A percentile compares a stretch with the other conserved stretches of the same genome.
Conservation (phyloP, 129 eudicot genomes). For the Artemisia annua region DNA sequence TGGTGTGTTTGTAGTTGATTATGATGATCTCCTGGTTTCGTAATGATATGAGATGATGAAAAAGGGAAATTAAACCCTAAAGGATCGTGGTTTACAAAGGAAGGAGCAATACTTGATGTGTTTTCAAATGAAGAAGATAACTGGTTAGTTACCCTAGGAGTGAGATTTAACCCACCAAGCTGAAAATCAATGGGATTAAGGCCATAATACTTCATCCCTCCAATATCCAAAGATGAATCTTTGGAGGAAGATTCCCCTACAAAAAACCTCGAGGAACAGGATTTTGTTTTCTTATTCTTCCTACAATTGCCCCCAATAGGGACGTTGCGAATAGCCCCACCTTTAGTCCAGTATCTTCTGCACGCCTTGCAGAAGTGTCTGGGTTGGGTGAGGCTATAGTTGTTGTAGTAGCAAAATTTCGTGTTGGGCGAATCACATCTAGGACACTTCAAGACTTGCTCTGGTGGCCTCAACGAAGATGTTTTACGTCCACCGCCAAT, state of each 20-base stretch:
- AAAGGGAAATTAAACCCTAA: constrained; percentile 39
- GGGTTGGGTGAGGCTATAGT: constrained; percentile 87
- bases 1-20: constrained; percentile 13
- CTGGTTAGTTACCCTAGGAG: constrained; percentile 36
- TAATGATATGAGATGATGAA: constrained; percentile 32
- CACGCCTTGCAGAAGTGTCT: constrained; percentile 91
- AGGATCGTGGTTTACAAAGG: constrained; percentile 50
- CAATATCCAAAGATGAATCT: constrained; percentile 33
- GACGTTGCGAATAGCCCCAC: constrained; percentile 80
- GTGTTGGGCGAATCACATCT: constrained; percentile 90
- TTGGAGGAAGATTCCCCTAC: constrained; percentile 32
- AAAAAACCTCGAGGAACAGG: constrained; percentile 35
- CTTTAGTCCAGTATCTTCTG: constrained; percentile 83
- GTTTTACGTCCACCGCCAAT: constrained; percentile 26
- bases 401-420: constrained; percentile 93
- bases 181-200: constrained; percentile 66
- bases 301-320: constrained; percentile 89
- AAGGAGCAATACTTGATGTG: constrained; percentile 18
- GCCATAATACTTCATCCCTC: constrained; percentile 56
- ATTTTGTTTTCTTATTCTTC: constrained; percentile 62
- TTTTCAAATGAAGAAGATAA: constrained; percentile 51
- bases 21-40: constrained; percentile 41
- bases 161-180: constrained; percentile 48
- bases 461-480: constrained; percentile 39
- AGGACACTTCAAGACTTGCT: constrained; percentile 59